Base-by-base conservation (phyloP, 2,329 filamentous ascomycete species). In the Bipolaris cookei region DNA sequence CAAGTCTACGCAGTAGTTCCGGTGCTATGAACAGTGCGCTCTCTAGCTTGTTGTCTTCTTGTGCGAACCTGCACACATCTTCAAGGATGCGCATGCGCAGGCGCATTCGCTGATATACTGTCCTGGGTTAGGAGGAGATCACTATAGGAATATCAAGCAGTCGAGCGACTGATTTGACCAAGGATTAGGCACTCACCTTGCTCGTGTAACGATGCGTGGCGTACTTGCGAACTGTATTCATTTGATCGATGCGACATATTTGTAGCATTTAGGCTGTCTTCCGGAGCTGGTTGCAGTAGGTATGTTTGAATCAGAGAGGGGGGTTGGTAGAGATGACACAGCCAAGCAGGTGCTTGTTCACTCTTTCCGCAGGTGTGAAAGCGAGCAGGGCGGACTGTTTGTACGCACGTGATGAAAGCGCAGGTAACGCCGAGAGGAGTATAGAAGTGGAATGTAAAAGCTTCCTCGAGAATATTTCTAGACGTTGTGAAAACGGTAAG, bases 361-460 rank as follows among this genome's bases (percentile, higher is more conserved):
- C 43, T 43, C 30, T 7, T n/a, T 30, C 32, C 32, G 23, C 30
- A 37, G 32, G 49, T 25, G 34, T 43, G 34, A 41, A 45, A 30
- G 46, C 30, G 43, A 51, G 58, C 51, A 55, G 58, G 58, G 58
- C 47, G 23, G 43, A 35, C 48, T 41, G 39, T 55, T 58, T 52
- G 51, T 48, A 7, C 38, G 4, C 34, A 35, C 35, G 28, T 30
- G 28, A 30, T 13, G 28, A 30, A 30, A 30, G 28, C 7, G 28
- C 10, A 30, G 28, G 28, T 30, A 4, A 4, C 13, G 28, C 28
- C 28, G 28, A 30, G 28, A 4, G 28, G 10, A 4, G 25, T 6
- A 18, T 47, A 14, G 25, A 45, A 11, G 21, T 23, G 50, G 35
- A 30, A 16, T 38, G 16, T 38, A 7, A 30, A 30, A 11, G 28